Conservation (phyloP, 1,284 basidiomycete genomes). For the Malassezia restricta region DNA sequence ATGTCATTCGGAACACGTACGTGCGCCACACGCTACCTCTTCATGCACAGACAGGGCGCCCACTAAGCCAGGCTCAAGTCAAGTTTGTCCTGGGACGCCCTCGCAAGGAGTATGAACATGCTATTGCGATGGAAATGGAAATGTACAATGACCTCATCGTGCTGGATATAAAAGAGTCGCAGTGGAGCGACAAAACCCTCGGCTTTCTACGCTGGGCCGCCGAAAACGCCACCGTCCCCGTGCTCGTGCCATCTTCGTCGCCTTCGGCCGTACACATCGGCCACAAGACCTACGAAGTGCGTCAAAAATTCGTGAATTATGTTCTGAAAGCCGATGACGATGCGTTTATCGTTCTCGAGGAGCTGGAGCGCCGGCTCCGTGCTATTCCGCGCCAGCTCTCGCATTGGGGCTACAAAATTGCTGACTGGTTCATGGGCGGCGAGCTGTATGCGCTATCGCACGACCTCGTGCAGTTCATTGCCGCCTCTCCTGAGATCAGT, state of each 20-base stretch:
- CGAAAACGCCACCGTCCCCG: slow-evolving; percentile 79
- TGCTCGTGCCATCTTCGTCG: slow-evolving; percentile 13
- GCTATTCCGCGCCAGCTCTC: slow-evolving; percentile 35
- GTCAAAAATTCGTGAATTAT: slow-evolving; percentile 44
- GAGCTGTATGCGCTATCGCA: slow-evolving; percentile 84
- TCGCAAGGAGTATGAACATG: slow-evolving; percentile 62
- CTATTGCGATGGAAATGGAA: slow-evolving; percentile 79
- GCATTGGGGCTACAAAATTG: slow-evolving; percentile 52
- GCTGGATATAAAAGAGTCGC: slow-evolving; percentile 73
- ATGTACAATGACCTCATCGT: slow-evolving; percentile 80
- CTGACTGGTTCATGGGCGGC: slow-evolving; percentile 88
- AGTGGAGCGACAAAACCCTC: slow-evolving; percentile 78
- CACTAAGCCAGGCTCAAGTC: slow-evolving; percentile 61
- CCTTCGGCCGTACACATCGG: slow-evolving; percentile 60
- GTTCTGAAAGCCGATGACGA: slow-evolving; percentile 46
- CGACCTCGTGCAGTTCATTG: slow-evolving; percentile 77
- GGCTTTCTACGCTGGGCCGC: slow-evolving; percentile 76
- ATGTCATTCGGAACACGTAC: slow-evolving; percentile 81
- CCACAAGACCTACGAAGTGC: slow-evolving; percentile 22
- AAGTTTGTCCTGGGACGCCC: slow-evolving; percentile 85
- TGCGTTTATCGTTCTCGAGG: slow-evolving; percentile 37
- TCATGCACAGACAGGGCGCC: slow-evolving; percentile 37
- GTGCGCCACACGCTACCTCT: slow-evolving; percentile 56
- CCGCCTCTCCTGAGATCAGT: slow-evolving; percentile 60
- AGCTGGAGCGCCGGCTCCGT: slow-evolving; percentile 41